phyloP scores from a whole-genome alignment of 805 yeast species.

The Komagataella pastoris region DNA sequence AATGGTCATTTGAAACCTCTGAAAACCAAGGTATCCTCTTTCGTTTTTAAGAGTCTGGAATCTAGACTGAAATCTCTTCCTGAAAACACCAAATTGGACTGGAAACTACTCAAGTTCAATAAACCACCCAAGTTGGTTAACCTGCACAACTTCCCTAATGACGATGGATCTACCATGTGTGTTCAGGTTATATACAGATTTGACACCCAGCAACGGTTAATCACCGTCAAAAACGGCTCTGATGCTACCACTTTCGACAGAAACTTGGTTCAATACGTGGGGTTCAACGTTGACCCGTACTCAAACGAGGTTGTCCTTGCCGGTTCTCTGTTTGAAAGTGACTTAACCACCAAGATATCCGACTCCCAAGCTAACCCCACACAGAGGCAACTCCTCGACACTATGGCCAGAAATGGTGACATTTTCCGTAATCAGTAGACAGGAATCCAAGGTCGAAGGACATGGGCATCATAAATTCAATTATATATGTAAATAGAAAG shows the following conservation, averaged over 20 bases:
- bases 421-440: slow-evolving; percentile 18
- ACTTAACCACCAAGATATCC: slow-evolving; percentile 21
- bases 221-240: slow-evolving; percentile 30
- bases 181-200: slow-evolving; percentile 48
- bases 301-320: slow-evolving; percentile 44
- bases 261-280: slow-evolving; percentile 46
- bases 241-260: slow-evolving; percentile 23
- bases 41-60: slow-evolving; percentile 47
- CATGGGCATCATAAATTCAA: neutral
- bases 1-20: slow-evolving; percentile 32
- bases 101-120: slow-evolving; percentile 68
- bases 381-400: slow-evolving; percentile 15
- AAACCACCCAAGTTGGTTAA: slow-evolving; percentile 59
- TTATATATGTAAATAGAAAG: slow-evolving; percentile 1
- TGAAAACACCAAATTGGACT: slow-evolving; percentile 40
- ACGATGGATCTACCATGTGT: slow-evolving; percentile 21
- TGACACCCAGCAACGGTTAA: slow-evolving; percentile 47
- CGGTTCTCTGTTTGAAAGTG: slow-evolving; percentile 55
- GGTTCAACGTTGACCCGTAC: slow-evolving; percentile 48
- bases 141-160: slow-evolving; percentile 40
- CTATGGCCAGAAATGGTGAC: slow-evolving; percentile 20
- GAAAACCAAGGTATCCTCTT: slow-evolving; percentile 35
- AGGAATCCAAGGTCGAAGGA: neutral
- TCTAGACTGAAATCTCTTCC: slow-evolving; percentile 46
- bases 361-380: slow-evolving; percentile 13